These are phyloP conservation scores for Kluyveromyces sp. DNA, from an alignment of 1,139 yeast species.

Conservation along the genomic window DNA sequence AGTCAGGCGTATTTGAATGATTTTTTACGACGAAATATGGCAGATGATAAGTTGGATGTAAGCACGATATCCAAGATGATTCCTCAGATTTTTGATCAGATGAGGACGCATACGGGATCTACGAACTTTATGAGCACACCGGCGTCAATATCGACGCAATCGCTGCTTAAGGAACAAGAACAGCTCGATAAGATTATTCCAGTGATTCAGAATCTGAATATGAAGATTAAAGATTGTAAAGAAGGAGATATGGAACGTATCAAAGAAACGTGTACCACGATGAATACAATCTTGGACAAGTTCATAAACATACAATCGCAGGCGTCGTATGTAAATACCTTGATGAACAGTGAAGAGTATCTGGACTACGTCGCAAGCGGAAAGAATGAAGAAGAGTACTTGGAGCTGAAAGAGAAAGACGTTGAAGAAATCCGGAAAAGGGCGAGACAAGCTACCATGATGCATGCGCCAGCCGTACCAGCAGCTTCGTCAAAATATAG, in stretches of 20 bases:
- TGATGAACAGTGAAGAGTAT: constrained; percentile 24
- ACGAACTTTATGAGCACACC: constrained; percentile 10
- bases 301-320: constrained; percentile 31
- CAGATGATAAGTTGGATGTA: constrained; percentile 3
- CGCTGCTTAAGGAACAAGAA: constrained; percentile 27
- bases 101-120: constrained; percentile 20
- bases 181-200: constrained; percentile 27
- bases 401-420: constrained; percentile 16
- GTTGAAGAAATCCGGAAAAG: constrained; percentile 19
- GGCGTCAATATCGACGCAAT: constrained; percentile 24
- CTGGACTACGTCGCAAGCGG: constrained; percentile 14
- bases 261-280: constrained; percentile 26
- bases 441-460: constrained; percentile 13
- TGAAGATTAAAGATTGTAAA: constrained; percentile 16
- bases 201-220: constrained; percentile 24
- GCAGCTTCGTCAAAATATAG: neutral
- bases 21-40: no score
- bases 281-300: constrained; percentile 27
- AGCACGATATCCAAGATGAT: constrained; percentile 22
- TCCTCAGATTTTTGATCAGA: constrained; percentile 29
- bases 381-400: constrained; percentile 14
- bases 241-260: constrained; percentile 24
- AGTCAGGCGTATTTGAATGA: no score
- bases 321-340: constrained; percentile 26
- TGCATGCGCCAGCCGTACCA: constrained; percentile 1